Evolutionary conservation across 1,139 yeast species (phyloP), one percentile per base, ranked within the genome.

Genomic region (Debaryomyces subglobosus): DNA sequence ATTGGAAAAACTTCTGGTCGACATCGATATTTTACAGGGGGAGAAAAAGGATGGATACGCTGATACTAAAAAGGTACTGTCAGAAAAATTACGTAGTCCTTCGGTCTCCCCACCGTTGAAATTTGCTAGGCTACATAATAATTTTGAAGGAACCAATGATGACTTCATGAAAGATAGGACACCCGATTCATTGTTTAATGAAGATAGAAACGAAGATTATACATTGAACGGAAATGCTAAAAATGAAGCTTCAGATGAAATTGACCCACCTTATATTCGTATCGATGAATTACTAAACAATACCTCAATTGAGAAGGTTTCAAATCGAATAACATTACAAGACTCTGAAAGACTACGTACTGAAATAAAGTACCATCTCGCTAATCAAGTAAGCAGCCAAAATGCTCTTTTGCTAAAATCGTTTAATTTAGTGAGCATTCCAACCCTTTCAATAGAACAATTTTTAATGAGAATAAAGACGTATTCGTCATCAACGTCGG

Each of bases 401-500:
- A 63, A 60, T 44, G 52, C 53, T 20, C 74, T 65, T 50, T 64
- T 74, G 5, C 50, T 70, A 44, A 69, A 65, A 52, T 52, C 63
- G 1, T 76, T 75, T 53, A 68, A 70, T 48, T 59, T 76, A 27
- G 59, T 72, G 13, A 65, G 70, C 46, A 58, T 67, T 2, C 80
- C 81, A 1, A 56, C 68, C 5, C 54, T 75, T 34, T 55, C 74
- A 23, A 59, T 74, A n/a, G 69, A 65, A 39, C 64, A 71, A 43
- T 76, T 71, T 55, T 59, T 76, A 35, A 52, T 64, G 13, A 59
- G 81, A 40, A 72, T 76, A 43, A 68, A 69, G 48, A 74, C 75
- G 2, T 76, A 75, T 55, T 72, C 78, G 25, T 64, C 78, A 2
- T 67, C 77, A 15, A 68, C 71, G 2, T 72, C 79, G 5, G 71